Evolutionary conservation across 257 asterid species (phyloP), one percentile per base, ranked within the genome.

Genomic region (Misopates orontium): DNA sequence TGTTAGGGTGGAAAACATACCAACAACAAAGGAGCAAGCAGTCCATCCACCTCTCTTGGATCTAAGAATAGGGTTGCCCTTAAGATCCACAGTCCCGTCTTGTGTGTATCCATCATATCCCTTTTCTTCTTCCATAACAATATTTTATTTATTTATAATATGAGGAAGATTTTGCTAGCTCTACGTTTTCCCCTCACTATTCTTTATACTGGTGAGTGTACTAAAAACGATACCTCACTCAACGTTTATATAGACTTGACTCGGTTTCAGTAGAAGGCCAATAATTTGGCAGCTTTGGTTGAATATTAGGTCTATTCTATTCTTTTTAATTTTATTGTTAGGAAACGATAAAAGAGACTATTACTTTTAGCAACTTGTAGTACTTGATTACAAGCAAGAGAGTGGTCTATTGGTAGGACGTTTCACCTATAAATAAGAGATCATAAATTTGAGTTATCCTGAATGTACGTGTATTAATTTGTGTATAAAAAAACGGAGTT

Each of bases 31-130:
- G 77, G 74, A 82, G 61, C 98, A 91, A 70, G 98, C 96, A 22
- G 76, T 91, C 98, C 98, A 91, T 69, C 98, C 90, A 61, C 98
- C 98, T 7, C 78, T 75, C 47, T 83, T 83, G 52, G 94, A 86
- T 80, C 94, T 74, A 45, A 84, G 96, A 52, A 88, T 49, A 10
- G 96, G 96, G 53, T 84, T 86, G 32, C 95, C 97, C 76, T 69
- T 86, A 36, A 90, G 89, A 70, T 90, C 91, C 18, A 90, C 87
- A 1, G 95, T 85, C 0, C 97, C 97, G 72, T 90, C 97, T 71
- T 83, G 36, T 60, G 97, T 87, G 70, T 80, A 90, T 19, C 76
- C 88, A 60, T 75, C 71, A 10, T 55, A 5, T 2, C 78, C 84
- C 8, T 68, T 76, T 55, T 79, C 88, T 65, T 64, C 81, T 49